phyloP scores from a whole-genome alignment of 306 rosid species.

The Ziziphus jujuba region DNA sequence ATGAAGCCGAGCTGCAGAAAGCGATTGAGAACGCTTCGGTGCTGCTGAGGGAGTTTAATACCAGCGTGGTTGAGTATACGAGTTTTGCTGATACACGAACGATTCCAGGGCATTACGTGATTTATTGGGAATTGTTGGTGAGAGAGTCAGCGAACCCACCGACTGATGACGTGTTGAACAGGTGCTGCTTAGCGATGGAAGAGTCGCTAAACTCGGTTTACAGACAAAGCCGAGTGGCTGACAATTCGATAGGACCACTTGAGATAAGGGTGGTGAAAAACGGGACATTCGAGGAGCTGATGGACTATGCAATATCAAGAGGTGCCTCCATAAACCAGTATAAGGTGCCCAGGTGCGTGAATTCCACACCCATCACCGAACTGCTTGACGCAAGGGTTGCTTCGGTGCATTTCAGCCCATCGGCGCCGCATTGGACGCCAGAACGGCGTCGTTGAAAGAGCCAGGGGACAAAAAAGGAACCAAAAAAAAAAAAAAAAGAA shows the following conservation, averaged over 20 bases:
- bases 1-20: constrained; percentile 78
- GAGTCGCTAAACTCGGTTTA: constrained; percentile 82
- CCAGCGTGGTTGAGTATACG: constrained; percentile 76
- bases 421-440: constrained; percentile 77
- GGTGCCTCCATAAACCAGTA: constrained; percentile 95
- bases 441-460: constrained; percentile 52
- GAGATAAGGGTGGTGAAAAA: constrained; percentile 84
- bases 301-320: constrained; percentile 91
- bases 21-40: constrained; percentile 57
- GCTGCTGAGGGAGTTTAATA: constrained; percentile 50
- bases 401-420: constrained; percentile 79
- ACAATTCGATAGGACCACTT: constrained; percentile 82
- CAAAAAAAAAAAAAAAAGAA: constrained; percentile 12
- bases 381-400: constrained; percentile 73
- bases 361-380: constrained; percentile 76
- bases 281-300: constrained; percentile 89
- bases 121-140: constrained; percentile 78
- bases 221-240: constrained; percentile 79
- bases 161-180: constrained; percentile 36
- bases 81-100: constrained; percentile 65
- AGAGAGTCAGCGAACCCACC: constrained; percentile 57
- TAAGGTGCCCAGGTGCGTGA: constrained; percentile 91
- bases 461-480: background rate
- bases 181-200: constrained; percentile 78
- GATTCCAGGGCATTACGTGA: constrained; percentile 91